Base-by-base conservation (phyloP, 2,329 filamentous ascomycete species). In the Kalmusia sp. region DNA sequence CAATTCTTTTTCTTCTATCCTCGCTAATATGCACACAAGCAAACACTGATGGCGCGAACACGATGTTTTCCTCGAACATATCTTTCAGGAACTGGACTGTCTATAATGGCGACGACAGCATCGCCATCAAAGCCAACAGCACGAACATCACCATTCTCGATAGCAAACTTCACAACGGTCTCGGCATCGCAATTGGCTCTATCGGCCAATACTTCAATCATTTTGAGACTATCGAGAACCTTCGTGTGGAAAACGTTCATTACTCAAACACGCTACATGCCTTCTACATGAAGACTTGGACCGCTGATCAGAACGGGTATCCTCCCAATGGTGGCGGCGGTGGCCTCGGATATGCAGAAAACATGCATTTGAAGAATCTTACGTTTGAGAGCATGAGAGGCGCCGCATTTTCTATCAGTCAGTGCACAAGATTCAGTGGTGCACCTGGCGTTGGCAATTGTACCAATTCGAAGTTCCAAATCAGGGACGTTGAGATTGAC, bases 261-360 rank as follows among this genome's bases (percentile, higher is more conserved):
- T 77, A 78, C 46, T 58, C 75, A 41, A 75, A 80, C 52, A 83
- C 79, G 3, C 61, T 76, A 1, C 78, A 83, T 55, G 79, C 75
- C 1, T 76, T 75, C n/a, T 83, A 84, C 58, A 66, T 86, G 54
- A 86, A 87, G 72, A 86, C 83, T 0, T 87, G 84, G 84, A 82
- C 82, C 0, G 82, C 81, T 15, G 68, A 79, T 8, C 75, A 76
- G 30, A 74, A 75, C 24, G 80, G 81, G 15, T 81, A 78, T 45
- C 81, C 82, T 1, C 83, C 83, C 1, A 86, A 87, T 57, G 83
- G 84, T 14, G 84, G 83, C 2, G 83, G 83, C 9, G 84, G 81
- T 14, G 84, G 84, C 3, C 62, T 80, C 0, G 83, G 83, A 8
- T 76, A 70, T 44, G 72, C 70, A 1, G 62, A 68, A 15, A 74